Conservation (phyloP, 2,329 filamentous ascomycete species). For the Aciculosporium take region DNA sequence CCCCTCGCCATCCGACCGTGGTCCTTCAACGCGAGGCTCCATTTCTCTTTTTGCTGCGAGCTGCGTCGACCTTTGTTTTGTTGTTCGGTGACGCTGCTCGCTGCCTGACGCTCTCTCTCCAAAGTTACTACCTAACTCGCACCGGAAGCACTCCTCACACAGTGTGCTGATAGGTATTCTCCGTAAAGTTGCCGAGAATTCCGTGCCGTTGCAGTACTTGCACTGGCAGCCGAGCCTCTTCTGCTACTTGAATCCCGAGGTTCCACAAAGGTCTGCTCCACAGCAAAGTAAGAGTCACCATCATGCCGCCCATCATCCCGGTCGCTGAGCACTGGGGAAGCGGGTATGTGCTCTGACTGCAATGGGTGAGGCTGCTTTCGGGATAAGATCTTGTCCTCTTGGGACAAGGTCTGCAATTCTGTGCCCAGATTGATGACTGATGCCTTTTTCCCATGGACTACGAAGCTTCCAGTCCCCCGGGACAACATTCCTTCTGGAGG, state of each 20-base stretch:
- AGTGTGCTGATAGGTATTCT: conserved; percentile 41
- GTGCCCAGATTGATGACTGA: conserved; percentile 91
- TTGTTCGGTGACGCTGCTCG: conserved; percentile 45
- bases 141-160: conserved; percentile 26
- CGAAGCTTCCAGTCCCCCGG: conserved; percentile 77
- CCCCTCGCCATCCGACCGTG: not conserved
- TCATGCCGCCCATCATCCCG: conserved; percentile 26
- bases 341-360: conserved; percentile 15
- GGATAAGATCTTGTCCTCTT: conserved; percentile 56
- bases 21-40: not conserved
- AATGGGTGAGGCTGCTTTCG: conserved; percentile 34
- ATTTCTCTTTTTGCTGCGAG: conserved; percentile 30
- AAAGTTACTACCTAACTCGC: conserved; percentile 33
- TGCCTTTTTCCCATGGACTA: conserved; percentile 94
- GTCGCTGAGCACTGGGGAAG: conserved; percentile 21
- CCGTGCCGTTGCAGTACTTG: conserved; percentile 50
- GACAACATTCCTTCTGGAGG: conserved; percentile 53
- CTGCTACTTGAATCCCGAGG: conserved; percentile 31
- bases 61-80: conserved; percentile 38
- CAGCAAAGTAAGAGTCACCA: conserved; percentile 40
- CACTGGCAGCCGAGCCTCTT: conserved; percentile 47
- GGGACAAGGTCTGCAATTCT: conserved; percentile 68
- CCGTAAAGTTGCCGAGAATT: conserved; percentile 50
- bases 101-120: conserved; percentile 46
- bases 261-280: conserved; percentile 29